Evolutionary conservation across 768 basidiomycete species (phyloP).

Genomic region (Amanita muscaria): DNA sequence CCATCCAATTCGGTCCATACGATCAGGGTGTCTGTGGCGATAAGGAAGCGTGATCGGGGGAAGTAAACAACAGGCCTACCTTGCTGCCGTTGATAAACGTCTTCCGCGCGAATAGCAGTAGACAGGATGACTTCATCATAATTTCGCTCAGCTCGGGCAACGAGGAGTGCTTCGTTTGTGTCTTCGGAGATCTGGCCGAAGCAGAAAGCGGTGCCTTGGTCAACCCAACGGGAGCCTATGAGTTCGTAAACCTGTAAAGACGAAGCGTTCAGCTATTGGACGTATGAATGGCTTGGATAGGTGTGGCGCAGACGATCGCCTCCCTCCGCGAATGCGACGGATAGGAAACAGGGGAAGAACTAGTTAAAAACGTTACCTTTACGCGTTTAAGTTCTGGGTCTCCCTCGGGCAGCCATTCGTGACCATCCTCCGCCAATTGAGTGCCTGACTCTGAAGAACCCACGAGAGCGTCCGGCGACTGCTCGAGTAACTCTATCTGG

Average conservation of each 20-base stretch:
- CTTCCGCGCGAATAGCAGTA: constrained; percentile 72
- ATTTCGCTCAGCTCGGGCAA: constrained; percentile 75
- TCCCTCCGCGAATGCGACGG: constrained; percentile 9
- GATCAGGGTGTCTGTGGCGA: constrained; percentile 82
- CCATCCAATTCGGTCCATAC: constrained; percentile 98
- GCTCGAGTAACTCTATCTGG: constrained; percentile 40
- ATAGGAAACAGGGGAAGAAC: constrained; percentile 12
- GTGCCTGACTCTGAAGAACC: constrained; percentile 28
- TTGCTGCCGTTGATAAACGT: constrained; percentile 83
- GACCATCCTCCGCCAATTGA: constrained; percentile 42
- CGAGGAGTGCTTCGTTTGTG: constrained; percentile 67
- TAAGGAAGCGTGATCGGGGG: constrained; percentile 5
- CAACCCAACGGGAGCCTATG: constrained; percentile 83
- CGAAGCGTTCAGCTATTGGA: constrained; percentile 14
- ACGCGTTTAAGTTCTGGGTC: constrained; percentile 80
- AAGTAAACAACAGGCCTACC: constrained; percentile 36
- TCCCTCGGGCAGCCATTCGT: constrained; percentile 53
- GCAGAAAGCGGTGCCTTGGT: constrained; percentile 96
- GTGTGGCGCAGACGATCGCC: constrained; percentile 1
- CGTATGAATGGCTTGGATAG: constrained; percentile 11
- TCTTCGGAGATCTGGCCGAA: constrained; percentile 80
- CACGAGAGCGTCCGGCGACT: constrained; percentile 28
- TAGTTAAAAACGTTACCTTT: constrained; percentile 45
- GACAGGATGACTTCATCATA: constrained; percentile 66
- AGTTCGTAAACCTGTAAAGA: constrained; percentile 82